phyloP scores from a whole-genome alignment of 2,329 filamentous ascomycete species.

The Xylaria sp. region DNA sequence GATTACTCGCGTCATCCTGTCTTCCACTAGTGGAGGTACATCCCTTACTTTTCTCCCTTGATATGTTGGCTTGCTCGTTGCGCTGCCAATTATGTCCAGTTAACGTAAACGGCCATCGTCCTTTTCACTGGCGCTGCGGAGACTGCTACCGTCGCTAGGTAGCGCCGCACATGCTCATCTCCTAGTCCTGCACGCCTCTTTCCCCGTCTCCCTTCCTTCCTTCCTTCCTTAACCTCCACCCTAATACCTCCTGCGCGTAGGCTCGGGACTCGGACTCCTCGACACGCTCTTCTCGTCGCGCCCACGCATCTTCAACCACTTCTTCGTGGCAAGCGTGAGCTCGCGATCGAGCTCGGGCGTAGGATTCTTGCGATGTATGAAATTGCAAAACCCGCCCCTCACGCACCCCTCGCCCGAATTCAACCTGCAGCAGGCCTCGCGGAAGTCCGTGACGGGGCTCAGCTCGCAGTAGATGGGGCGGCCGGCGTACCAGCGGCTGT shows the following conservation, averaged over 20 bases:
- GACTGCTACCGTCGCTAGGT: no score
- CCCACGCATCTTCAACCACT: constrained; percentile 90
- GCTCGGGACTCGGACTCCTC: constrained; percentile 88
- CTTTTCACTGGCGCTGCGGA: neutral
- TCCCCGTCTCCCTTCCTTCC: neutral
- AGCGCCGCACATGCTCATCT: neutral
- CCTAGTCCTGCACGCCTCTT: no score
- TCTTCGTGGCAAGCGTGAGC: constrained; percentile 88
- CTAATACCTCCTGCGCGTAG: constrained; percentile 73
- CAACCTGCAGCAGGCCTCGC: constrained; percentile 94
- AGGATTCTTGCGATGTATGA: constrained; percentile 98
- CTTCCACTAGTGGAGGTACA: neutral
- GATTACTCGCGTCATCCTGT: neutral
- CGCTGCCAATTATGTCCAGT: neutral
- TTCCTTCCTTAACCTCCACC: neutral
- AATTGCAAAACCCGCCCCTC: constrained; percentile 97
- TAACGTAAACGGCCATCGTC: neutral
- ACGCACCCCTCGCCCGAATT: constrained; percentile 97
- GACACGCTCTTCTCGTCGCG: constrained; percentile 84
- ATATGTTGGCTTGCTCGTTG: neutral
- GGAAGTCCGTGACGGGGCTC: constrained; percentile 95
- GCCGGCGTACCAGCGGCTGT: constrained; percentile 95
- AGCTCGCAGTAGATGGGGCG: constrained; percentile 98
- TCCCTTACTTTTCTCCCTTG: no score
- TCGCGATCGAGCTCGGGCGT: constrained; percentile 88